Base-by-base conservation (phyloP, 345 rosid genomes). In the Moricandia moricandioides region DNA sequence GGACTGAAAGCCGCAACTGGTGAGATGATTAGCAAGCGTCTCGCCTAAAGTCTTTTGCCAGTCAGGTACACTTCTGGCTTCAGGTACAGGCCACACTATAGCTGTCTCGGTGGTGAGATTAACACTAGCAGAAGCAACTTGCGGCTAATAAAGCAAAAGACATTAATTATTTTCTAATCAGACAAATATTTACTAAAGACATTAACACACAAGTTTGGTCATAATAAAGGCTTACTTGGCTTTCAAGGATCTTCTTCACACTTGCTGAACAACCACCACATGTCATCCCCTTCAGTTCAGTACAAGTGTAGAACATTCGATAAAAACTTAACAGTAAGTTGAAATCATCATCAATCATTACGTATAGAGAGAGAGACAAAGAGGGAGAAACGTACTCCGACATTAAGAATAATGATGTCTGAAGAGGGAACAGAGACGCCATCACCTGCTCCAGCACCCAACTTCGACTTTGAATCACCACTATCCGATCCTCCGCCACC, bases 231-330 rank as follows among this genome's bases (percentile, higher is more conserved):
- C 70, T 82, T 74, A 92, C 99, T 87, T 92, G 98, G 78, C 83
- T 88, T 85, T 95, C 97, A 29, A 95, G 84, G 62, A 95, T 95
- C 77, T 85, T 90, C 84, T 92, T 95, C 64, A 95, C 99, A 71
- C 97, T 95, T 4, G 98, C 91, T 5, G 96, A 97, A 70, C 99
- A 95, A 69, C 98, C 99, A 12, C 99, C 99, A 69, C 99, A 95
- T 1, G 90, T 82, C 99, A 95, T 95, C 78, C 99, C 98, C 99
- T 92, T 59, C 49, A 70, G n/a, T 72, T 8, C 59, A 58, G 59
- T n/a, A n/a, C n/a, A n/a, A n/a, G n/a, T n/a, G n/a, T 21, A 56
- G 12, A 56, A 55, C 63, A 62, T 8, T 45, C 49, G 8, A 67
- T 62, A 45, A 49, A 35, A 47, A 62, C 17, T 62, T 18, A 14